phyloP scores from a whole-genome alignment of 768 basidiomycete species.

The Mycena albidolilacea region DNA sequence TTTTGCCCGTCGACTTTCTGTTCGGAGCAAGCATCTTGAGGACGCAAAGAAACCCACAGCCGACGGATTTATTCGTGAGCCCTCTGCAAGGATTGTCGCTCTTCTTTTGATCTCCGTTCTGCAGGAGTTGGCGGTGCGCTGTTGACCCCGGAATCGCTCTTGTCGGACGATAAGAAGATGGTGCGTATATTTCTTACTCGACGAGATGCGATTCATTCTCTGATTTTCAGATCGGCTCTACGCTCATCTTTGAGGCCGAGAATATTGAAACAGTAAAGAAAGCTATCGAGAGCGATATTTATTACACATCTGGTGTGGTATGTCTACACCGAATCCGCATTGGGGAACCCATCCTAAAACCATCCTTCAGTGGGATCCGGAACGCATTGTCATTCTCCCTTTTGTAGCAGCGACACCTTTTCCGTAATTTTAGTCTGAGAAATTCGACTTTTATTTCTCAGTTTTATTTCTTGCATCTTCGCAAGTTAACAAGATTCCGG shows the following conservation, averaged over 20 bases:
- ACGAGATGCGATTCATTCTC: neutral
- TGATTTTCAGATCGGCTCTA: conserved; percentile 51
- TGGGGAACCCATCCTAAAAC: neutral
- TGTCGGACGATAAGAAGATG: conserved; percentile 60
- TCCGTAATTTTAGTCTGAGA: conserved; percentile 21
- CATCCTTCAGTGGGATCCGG: conserved; percentile 34
- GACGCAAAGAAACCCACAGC: conserved; percentile 47
- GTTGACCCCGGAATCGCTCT: conserved; percentile 50
- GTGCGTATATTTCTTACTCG: conserved; percentile 27
- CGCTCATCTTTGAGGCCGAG: conserved; percentile 58
- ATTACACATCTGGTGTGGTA: conserved; percentile 41
- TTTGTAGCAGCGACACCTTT: conserved; percentile 35
- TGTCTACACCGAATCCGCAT: neutral
- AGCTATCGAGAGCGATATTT: conserved; percentile 37
- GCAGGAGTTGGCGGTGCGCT: conserved; percentile 53
- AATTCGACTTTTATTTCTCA: no score
- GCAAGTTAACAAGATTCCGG: no score
- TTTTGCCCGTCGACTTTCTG: conserved; percentile 55
- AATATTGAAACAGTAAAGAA: conserved; percentile 51
- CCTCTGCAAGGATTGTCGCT: neutral
- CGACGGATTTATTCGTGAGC: conserved; percentile 54
- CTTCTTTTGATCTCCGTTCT: neutral
- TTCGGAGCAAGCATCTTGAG: conserved; percentile 57
- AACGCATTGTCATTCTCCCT: conserved; percentile 38
- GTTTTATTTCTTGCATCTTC: no score